Evolutionary conservation across 75 land plant species (phyloP), one percentile per base, ranked within the genome.

Genomic region (Picea sitchensis): DNA sequence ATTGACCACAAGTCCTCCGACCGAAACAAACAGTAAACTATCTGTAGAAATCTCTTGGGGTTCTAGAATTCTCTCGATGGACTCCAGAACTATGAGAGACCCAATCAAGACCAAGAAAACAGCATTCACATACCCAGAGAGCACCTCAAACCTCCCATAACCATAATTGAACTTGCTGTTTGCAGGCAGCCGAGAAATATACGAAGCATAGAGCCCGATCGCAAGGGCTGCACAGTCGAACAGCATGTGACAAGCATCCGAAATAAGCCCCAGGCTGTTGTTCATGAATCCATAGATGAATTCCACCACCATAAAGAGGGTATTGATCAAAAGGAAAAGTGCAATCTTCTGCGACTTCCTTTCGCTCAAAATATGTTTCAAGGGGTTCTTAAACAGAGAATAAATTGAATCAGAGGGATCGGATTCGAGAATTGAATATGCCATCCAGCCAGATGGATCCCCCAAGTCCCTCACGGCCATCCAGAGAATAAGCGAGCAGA

Each of bases 151-250:
- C 74, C 99, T 86, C 32, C 98, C 98, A 62, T 90, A 87, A 14
- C 99, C 99, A 85, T 91, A 96, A 82, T 94, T 90, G 69, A 88
- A 94, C 80, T 82, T 92, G 58, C 72, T 56, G 72, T 94, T 96
- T 2, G 93, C 93, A 59, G 93, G 98, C 73, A 96, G 88, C 54
- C 91, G 76, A 2, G 99, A 94, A 54, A 92, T 88, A 77, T 96
- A 96, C 0, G 98, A 94, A 15, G 98, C 98, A 80, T 96, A 96
- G 1, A 96, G 87, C 63, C 99, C 99, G 81, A 94, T 96, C 3
- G 93, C 95, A 59, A 96, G 82, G 20, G 99, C 98, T 76, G 95
- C 99, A 87, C 99, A 96, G 81, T 94, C 99, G 83, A 96, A 96
- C 77, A 96, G 82, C 99, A 96, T 94, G 75, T 96, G 99, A 76